phyloP scores from a whole-genome alignment of 768 basidiomycete species.

The Naganishia randhawae region DNA sequence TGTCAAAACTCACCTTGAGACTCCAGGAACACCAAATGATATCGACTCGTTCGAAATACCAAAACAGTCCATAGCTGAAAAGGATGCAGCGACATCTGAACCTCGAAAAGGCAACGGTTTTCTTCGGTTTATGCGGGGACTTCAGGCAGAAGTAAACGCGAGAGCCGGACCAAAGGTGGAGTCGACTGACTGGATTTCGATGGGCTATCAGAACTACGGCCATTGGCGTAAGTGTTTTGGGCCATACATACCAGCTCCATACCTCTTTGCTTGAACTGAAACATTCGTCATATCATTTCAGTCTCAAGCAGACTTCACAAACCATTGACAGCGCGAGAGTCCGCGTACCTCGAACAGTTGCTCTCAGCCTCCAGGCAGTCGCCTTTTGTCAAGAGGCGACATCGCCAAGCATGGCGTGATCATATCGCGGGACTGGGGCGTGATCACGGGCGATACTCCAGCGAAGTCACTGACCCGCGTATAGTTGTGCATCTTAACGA shows the following conservation, averaged over 20 bases:
- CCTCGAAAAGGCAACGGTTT: background rate
- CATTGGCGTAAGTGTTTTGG: conserved; percentile 5
- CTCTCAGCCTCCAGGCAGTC: background rate
- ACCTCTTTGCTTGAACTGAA: background rate
- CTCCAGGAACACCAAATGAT: background rate
- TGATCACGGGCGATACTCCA: background rate
- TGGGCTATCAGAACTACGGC: background rate
- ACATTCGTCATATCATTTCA: background rate
- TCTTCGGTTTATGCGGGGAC: background rate
- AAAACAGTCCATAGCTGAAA: background rate
- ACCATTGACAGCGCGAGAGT: conserved; percentile 1
- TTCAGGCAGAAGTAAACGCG: background rate
- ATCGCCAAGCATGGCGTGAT: background rate
- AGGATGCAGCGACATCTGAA: background rate
- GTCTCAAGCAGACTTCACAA: background rate
- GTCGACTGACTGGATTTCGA: background rate
- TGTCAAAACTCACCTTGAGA: background rate
- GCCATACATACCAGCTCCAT: background rate
- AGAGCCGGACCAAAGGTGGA: background rate
- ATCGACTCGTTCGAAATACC: background rate
- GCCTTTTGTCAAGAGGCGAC: background rate
- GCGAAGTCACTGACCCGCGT: background rate
- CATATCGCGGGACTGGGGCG: background rate
- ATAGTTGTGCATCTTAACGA: background rate
- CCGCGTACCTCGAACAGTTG: background rate